Conservation (phyloP, 2,329 filamentous ascomycete species). For the Pseudopyricularia cyperi region DNA sequence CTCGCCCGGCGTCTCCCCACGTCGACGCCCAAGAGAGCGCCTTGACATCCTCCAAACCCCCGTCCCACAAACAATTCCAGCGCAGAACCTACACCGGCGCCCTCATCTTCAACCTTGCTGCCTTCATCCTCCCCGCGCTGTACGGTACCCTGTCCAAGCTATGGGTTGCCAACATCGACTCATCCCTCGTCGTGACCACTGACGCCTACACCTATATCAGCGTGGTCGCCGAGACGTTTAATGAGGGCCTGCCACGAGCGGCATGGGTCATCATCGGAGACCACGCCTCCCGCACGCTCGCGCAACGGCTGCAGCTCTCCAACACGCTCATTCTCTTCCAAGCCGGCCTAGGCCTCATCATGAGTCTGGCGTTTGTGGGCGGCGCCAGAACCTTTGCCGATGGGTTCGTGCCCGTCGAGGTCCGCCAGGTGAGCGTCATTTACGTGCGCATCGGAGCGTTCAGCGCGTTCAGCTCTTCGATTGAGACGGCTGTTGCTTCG, state of each 20-base stretch:
- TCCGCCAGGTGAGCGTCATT: conserved; percentile 40
- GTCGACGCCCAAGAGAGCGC: neutral
- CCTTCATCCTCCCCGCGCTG: conserved; percentile 53
- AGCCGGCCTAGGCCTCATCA: conserved; percentile 37
- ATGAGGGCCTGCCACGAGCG: conserved; percentile 58
- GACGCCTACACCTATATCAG: conserved; percentile 59
- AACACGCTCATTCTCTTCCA: conserved; percentile 54
- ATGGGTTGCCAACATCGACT: conserved; percentile 58
- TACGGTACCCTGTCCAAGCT: conserved; percentile 56
- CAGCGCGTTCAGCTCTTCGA: conserved; percentile 44
- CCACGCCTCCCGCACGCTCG: conserved; percentile 34
- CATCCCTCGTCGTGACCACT: conserved; percentile 47
- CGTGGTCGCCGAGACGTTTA: conserved; percentile 53
- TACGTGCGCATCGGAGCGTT: conserved; percentile 56
- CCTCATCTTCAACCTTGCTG: conserved; percentile 41
- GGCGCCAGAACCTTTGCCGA: conserved; percentile 41
- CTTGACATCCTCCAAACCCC: neutral
- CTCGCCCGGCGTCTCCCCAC: neutral
- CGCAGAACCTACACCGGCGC: neutral
- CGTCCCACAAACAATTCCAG: neutral
- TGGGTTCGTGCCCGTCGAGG: conserved; percentile 49
- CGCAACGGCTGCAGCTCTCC: conserved; percentile 41
- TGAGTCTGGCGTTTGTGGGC: conserved; percentile 45
- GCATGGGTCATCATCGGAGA: conserved; percentile 60
- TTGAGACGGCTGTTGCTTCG: conserved; percentile 49